Conservation (phyloP, 129 eudicot genomes). For the Lactuca sativa region DNA sequence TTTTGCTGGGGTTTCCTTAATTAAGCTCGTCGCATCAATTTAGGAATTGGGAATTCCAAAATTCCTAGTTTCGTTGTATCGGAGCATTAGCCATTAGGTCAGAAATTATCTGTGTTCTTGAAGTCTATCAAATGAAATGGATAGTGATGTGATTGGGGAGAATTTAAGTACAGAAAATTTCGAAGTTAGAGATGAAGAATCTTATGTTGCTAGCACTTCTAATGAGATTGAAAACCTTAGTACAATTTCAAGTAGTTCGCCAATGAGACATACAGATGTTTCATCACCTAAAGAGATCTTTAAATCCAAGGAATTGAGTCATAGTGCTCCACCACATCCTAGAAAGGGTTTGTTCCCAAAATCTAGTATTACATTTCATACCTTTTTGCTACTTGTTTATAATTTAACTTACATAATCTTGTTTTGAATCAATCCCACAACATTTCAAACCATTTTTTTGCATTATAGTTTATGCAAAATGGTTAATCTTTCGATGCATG, state of each 20-base stretch:
- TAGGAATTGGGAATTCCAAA: not conserved
- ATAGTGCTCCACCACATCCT: constrained; percentile 47
- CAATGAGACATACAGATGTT: constrained; percentile 20
- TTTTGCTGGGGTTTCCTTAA: constrained; percentile 30
- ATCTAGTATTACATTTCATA: not conserved
- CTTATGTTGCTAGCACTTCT: constrained; percentile 32
- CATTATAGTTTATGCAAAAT: not conserved
- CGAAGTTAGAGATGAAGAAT: constrained; percentile 29
- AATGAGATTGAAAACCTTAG: constrained; percentile 18
- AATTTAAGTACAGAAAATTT: constrained; percentile 13
- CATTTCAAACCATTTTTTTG: not conserved
- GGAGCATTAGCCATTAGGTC: not conserved
- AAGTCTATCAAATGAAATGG: constrained; percentile 51
- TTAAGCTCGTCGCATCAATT: not conserved
- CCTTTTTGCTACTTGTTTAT: constrained; percentile 12
- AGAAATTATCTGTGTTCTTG: constrained; percentile 22
- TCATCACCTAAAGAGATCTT: constrained; percentile 42
- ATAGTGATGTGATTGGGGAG: constrained; percentile 32
- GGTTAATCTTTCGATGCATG: not conserved
- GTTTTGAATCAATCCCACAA: not conserved
- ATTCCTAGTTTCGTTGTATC: not conserved
- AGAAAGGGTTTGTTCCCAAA: constrained; percentile 45
- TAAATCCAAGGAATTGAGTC: constrained; percentile 39
- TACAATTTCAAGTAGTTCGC: constrained; percentile 27
- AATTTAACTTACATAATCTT: not conserved